phyloP scores from a whole-genome alignment of 2,329 filamentous ascomycete genomes.

The Exophiala sideris region DNA sequence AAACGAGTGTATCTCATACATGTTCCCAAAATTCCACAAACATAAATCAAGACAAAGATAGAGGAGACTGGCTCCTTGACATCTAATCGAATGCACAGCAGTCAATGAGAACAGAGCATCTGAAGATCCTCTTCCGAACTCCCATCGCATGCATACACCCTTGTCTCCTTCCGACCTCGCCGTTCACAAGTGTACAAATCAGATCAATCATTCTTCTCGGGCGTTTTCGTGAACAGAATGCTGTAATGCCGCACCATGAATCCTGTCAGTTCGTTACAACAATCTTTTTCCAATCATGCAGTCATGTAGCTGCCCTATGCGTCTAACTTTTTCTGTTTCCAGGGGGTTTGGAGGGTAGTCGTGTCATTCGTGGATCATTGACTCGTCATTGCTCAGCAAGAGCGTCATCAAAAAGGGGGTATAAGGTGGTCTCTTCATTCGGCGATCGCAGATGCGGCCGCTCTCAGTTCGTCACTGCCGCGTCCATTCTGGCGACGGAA shows the following conservation, averaged over 20 bases:
- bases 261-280: conserved; percentile 27
- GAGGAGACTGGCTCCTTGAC: conserved; percentile 15
- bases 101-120: conserved; percentile 6
- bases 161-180: conserved; percentile 5
- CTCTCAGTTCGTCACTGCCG: conserved; percentile 62
- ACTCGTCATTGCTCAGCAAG: conserved; percentile 28
- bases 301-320: conserved; percentile 30
- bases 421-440: conserved; percentile 46
- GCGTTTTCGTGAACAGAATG: conserved; percentile 21
- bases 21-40: conserved; percentile 1
- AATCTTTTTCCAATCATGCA: conserved; percentile 29
- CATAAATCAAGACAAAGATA: conserved; percentile 6
- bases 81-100: conserved; percentile 12
- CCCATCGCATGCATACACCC: conserved; percentile 13
- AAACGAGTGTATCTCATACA: conserved; percentile 26
- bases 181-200: conserved; percentile 23
- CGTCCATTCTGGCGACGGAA: conserved; percentile 62
- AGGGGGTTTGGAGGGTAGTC: conserved; percentile 19
- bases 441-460: conserved; percentile 59
- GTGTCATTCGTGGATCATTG: conserved; percentile 30
- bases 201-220: conserved; percentile 22
- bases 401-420: conserved; percentile 28
- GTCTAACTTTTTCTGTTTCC: conserved; percentile 29
- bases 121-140: conserved; percentile 6
- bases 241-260: conserved; percentile 22